A percentile compares a stretch with the other conserved stretches of the same genome.
Conservation (phyloP, 495 filamentous ascomycete species). For the Trichoderma gamsii region DNA sequence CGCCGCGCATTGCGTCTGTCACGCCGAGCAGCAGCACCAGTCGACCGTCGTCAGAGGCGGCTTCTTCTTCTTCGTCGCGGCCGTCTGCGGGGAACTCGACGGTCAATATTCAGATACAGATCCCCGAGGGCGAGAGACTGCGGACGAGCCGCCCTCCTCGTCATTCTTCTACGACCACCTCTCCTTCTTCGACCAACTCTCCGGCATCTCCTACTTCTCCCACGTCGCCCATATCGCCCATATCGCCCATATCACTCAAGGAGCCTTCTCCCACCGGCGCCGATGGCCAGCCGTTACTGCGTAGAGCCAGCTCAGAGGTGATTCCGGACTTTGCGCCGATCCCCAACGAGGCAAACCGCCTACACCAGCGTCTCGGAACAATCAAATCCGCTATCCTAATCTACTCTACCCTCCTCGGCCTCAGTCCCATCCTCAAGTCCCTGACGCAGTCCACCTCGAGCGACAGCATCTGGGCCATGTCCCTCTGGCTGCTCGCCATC, state of each 20-base stretch:
- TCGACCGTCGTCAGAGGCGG: background rate
- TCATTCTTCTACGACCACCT: background rate
- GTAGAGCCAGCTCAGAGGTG: conserved; percentile 13
- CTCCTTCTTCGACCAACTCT: background rate
- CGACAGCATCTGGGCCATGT: conserved; percentile 96
- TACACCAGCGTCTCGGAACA: conserved; percentile 38
- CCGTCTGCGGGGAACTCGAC: conserved; percentile 38
- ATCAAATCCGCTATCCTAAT: conserved; percentile 90
- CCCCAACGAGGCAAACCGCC: conserved; percentile 26
- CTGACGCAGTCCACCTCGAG: conserved; percentile 82
- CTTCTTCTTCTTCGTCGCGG: background rate
- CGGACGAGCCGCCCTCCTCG: background rate
- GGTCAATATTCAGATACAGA: conserved; percentile 22
- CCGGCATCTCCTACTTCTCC: background rate
- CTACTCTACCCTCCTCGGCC: conserved; percentile 80
- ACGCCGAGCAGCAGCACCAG: background rate
- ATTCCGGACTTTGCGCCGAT: conserved; percentile 12
- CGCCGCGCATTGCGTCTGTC: background rate
- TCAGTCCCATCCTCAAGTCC: conserved; percentile 91
- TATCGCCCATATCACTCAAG: background rate
- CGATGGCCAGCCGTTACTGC: conserved; percentile 14
- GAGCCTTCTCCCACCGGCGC: background rate
- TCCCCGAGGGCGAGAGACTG: background rate
- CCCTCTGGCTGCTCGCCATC: conserved; percentile 83
- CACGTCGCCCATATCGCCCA: background rate